Evolutionary conservation across 768 basidiomycete genomes (phyloP), one percentile per base, ranked within the genome.

Genomic region (Phylloporus arenicola): DNA sequence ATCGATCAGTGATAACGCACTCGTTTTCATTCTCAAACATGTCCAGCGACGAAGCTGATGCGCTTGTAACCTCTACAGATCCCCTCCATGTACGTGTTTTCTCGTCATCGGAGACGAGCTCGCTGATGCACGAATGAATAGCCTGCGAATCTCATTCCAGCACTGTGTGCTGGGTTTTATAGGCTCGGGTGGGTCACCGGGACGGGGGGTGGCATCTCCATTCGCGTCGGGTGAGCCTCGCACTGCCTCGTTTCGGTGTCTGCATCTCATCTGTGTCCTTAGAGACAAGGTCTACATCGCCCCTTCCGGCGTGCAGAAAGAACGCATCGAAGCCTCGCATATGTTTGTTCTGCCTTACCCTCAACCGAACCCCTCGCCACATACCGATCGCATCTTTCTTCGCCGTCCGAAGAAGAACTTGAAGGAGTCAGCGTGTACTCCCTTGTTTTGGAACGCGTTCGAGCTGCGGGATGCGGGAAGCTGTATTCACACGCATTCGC

Each of bases 391-490:
- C 46, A 73, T 84, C 47, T 91, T 92, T 67, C 78, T 93, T 45
- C 80, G 91, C 45, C 81, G 84, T 24, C 90, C 92, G 10, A 71
- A 74, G 11, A 64, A 74, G 53, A 78, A 82, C 51, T 74, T 93
- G 52, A 92, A 88, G 59, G 89, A 93, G 60, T 88, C 86, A 1
- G 87, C 87, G 0, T 93, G 92, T 65, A 92, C 91, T 0, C 92
- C 92, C 12, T 72, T 92, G 14, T 94, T 94, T 73, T 93, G 88
- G 88, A 92, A 91, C 61, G 88, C 91, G 3, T 94, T 92, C 62
- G 84, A 85, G 29, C 69, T 88, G 55, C 75, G 88, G 19, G 72
- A 77, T 51, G 89, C 91, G 2, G 86, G 87, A 1, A 88, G 88
- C 39, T 93, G 90, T 59, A 91, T 94, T 54, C 92, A 93, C 63